phyloP scores from a whole-genome alignment of 2,329 filamentous ascomycete species.

The Sclerotinia nivalis region DNA sequence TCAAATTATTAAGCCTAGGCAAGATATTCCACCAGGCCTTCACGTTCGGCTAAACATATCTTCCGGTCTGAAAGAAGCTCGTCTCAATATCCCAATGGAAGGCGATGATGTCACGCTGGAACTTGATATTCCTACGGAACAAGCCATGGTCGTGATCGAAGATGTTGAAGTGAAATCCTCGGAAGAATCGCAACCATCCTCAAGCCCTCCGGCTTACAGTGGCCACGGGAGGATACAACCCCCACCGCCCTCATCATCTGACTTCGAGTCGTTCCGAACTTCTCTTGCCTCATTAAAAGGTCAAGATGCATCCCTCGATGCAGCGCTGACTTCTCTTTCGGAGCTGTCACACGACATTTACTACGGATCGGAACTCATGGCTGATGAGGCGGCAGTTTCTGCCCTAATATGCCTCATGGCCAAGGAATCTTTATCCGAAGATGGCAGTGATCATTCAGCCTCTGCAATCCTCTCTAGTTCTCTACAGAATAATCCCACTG shows the following conservation, averaged over 20 bases:
- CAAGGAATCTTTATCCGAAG: conserved; percentile 30
- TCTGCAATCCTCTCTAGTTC: conserved; percentile 58
- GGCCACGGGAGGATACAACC: conserved; percentile 58
- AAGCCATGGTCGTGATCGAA: conserved; percentile 42
- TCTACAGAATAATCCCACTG: conserved; percentile 65
- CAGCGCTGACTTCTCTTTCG: conserved; percentile 55
- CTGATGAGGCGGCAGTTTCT: conserved; percentile 54
- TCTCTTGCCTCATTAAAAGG: conserved; percentile 54
- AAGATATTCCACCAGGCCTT: conserved; percentile 64
- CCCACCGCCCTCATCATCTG: conserved; percentile 46
- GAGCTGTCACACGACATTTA: conserved; percentile 69
- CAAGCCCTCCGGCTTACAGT: conserved; percentile 58
- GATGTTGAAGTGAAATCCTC: conserved; percentile 42
- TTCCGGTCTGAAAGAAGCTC: conserved; percentile 65
- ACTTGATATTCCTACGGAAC: conserved; percentile 52
- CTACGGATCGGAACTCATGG: conserved; percentile 64
- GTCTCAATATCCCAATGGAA: conserved; percentile 58
- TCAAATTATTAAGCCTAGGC: conserved; percentile 61
- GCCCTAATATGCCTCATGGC: conserved; percentile 58
- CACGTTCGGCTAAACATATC: conserved; percentile 66
- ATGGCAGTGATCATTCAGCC: conserved; percentile 45
- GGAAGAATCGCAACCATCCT: conserved; percentile 44
- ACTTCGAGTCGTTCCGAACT: conserved; percentile 47
- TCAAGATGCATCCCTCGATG: conserved; percentile 39
- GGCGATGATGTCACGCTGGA: conserved; percentile 55